Percentiles rank a stretch among this genome's conserved stretches.
These are phyloP conservation scores for Pinus albicaulis DNA, from an alignment of 75 land plant species.

Conservation along the genomic window DNA sequence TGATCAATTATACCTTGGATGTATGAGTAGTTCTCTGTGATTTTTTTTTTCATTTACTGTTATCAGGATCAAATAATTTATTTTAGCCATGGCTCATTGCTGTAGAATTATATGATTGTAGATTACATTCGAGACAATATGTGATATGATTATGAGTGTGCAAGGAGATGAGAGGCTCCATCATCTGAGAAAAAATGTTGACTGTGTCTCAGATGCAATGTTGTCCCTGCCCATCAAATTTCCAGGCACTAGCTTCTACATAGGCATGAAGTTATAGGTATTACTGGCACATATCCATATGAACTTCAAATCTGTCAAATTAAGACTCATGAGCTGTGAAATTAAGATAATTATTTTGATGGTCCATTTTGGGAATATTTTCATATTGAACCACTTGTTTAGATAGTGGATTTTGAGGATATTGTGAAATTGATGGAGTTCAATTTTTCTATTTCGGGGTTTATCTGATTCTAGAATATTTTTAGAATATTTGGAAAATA, in stretches of 20 bases:
- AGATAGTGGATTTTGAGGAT: too few species aligned
- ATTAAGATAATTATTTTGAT: too few species aligned
- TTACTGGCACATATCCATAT: background rate
- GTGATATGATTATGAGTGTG: conserved; percentile 39
- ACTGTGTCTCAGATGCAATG: conserved; percentile 41
- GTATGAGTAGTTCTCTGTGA: background rate
- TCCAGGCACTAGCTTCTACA: conserved; percentile 43
- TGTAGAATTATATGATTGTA: background rate
- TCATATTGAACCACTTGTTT: too few species aligned
- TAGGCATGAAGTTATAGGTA: conserved; percentile 30
- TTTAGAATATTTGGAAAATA: too few species aligned
- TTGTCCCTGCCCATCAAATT: conserved; percentile 48
- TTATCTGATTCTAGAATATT: too few species aligned
- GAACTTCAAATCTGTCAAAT: background rate
- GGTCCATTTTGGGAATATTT: too few species aligned
- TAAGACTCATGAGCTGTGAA: too few species aligned
- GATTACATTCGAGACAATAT: conserved; percentile 46
- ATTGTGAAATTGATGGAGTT: too few species aligned
- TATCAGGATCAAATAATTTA: too few species aligned
- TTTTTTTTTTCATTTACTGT: too few species aligned
- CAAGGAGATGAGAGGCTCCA: conserved; percentile 26
- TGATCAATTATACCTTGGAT: conserved; percentile 21
- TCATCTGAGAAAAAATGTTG: conserved; percentile 26
- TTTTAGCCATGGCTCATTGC: background rate
- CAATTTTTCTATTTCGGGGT: too few species aligned